A percentile compares a stretch with the other conserved stretches of the same genome.
Evolutionary conservation across 768 basidiomycete species (phyloP).

Genomic region (Candolleomyces aberdarensis): DNA sequence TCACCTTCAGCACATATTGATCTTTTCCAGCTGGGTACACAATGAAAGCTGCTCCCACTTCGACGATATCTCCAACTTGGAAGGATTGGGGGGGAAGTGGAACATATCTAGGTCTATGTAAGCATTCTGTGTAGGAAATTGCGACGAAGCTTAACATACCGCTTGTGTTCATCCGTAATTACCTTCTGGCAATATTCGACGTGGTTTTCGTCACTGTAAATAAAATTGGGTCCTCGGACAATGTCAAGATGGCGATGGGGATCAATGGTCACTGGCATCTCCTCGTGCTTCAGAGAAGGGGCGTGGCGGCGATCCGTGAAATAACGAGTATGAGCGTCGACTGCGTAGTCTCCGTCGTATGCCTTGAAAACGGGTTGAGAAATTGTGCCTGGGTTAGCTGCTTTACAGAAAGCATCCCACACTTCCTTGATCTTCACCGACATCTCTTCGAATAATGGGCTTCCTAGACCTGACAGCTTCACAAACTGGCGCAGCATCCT

Average conservation of each 20-base stretch:
- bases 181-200: neutral
- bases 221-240: neutral
- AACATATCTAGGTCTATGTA: neutral
- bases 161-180: neutral
- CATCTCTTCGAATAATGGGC: too few species aligned
- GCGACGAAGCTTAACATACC: neutral
- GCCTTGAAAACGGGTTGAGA: neutral
- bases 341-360: neutral
- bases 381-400: neutral
- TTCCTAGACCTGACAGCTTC: too few species aligned
- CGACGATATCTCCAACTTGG: neutral
- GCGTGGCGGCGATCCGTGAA: neutral
- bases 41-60: neutral
- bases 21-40: neutral
- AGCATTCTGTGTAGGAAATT: neutral
- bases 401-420: neutral
- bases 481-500: too few species aligned
- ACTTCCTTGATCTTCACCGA: neutral
- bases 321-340: neutral
- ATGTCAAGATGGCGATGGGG: neutral
- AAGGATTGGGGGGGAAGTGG: neutral
- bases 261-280: neutral
- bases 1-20: too few species aligned
- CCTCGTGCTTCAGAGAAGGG: neutral
- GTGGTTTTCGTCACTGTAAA: neutral